Conservation (phyloP, 2,329 filamentous ascomycete genomes). For the Exophiala sideris region DNA sequence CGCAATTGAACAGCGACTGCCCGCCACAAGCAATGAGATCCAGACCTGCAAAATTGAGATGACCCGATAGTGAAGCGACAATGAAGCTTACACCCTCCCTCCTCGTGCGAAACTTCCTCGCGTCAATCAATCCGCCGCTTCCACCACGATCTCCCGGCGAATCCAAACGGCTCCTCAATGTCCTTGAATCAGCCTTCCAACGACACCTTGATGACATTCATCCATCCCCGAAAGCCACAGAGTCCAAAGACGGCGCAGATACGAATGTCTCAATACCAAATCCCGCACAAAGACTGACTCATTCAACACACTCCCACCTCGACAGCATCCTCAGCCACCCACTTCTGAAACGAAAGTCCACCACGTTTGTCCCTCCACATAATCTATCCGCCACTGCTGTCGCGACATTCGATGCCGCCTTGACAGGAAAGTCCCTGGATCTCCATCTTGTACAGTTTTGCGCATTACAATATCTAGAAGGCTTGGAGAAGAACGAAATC, state of each 20-base stretch:
- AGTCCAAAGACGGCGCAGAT: conserved; percentile 22
- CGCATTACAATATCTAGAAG: conserved; percentile 15
- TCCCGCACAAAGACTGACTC: conserved; percentile 17
- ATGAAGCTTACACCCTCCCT: conserved; percentile 41
- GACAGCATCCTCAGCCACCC: conserved; percentile 26
- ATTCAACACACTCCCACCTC: conserved; percentile 23
- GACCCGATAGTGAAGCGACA: not conserved
- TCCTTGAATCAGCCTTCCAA: conserved; percentile 62
- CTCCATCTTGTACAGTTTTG: conserved; percentile 16
- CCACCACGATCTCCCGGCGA: conserved; percentile 54
- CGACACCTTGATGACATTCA: conserved; percentile 60
- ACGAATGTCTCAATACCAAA: conserved; percentile 21
- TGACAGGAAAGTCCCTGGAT: conserved; percentile 15
- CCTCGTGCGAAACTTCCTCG: conserved; percentile 48
- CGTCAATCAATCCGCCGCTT: conserved; percentile 52
- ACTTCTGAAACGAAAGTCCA: conserved; percentile 15
- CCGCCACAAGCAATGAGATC: not conserved
- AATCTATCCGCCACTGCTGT: conserved; percentile 17
- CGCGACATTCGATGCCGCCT: conserved; percentile 19
- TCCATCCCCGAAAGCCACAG: conserved; percentile 35
- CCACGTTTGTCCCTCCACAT: conserved; percentile 5
- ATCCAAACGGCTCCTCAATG: conserved; percentile 56
- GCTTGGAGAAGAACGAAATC: conserved; percentile 12
- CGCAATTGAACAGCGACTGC: not conserved
- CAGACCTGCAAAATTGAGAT: not conserved